These are phyloP conservation scores for Eimeria zaria DNA, from an alignment of 169 alveolate genomes.

Conservation along the genomic window DNA sequence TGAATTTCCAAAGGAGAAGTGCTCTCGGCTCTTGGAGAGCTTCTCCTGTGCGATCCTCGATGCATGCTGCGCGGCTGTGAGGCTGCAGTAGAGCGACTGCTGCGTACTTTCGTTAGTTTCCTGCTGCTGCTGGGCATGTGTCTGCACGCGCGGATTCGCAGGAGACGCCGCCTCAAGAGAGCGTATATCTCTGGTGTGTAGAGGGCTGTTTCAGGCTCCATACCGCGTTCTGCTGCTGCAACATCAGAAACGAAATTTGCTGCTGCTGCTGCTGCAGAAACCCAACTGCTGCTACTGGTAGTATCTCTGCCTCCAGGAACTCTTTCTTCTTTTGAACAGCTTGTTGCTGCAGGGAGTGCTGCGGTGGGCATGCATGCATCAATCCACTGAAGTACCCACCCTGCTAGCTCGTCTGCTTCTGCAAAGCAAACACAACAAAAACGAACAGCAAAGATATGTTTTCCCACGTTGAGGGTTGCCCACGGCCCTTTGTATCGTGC, in stretches of 20 bases:
- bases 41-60: background rate
- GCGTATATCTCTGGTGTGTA: constrained; percentile 34
- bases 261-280: background rate
- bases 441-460: background rate
- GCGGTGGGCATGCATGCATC: constrained; percentile 13
- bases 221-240: background rate
- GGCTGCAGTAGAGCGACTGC: background rate
- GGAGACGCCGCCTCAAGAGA: constrained; percentile 55
- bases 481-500: background rate
- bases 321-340: background rate
- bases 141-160: constrained; percentile 69
- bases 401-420: constrained; percentile 64
- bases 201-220: constrained; percentile 3
- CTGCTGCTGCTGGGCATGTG: constrained; percentile 14
- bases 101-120: background rate
- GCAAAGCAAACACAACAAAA: background rate
- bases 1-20: background rate
- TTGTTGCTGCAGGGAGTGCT: background rate
- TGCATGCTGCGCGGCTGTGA: background rate
- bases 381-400: constrained; percentile 40
- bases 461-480: background rate
- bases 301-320: background rate
- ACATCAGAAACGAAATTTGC: background rate
- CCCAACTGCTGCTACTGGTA: background rate
- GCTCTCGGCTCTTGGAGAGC: background rate